phyloP scores from a whole-genome alignment of 768 basidiomycete genomes.

The Trametes meyenii region DNA sequence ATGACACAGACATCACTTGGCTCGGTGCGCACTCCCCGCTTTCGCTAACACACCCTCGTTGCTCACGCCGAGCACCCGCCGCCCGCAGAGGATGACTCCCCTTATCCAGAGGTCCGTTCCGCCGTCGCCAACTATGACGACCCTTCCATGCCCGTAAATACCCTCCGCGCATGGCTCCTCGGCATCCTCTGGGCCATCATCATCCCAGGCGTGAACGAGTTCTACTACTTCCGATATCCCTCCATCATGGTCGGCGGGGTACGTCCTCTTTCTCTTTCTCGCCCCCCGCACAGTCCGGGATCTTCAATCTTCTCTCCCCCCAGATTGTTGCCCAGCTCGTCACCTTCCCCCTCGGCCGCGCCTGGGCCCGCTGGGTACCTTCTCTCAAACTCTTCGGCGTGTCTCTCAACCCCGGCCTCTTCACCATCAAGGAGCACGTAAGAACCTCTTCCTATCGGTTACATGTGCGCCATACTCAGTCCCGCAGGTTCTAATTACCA shows the following conservation, averaged over 20 bases:
- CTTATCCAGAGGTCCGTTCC: slow-evolving; percentile 82
- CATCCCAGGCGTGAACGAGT: slow-evolving; percentile 47
- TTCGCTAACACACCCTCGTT: not conserved
- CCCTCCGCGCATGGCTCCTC: slow-evolving; percentile 70
- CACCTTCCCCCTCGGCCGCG: slow-evolving; percentile 67
- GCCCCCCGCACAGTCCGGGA: slow-evolving; percentile 7
- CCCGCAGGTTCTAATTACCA: slow-evolving; percentile 61
- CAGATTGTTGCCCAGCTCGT: slow-evolving; percentile 71
- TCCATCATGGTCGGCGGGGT: slow-evolving; percentile 40
- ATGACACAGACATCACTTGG: slow-evolving; percentile 30
- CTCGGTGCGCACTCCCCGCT: slow-evolving; percentile 22
- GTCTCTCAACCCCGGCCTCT: slow-evolving; percentile 72
- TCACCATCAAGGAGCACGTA: slow-evolving; percentile 80
- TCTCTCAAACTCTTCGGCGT: slow-evolving; percentile 56
- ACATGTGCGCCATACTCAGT: slow-evolving; percentile 41
- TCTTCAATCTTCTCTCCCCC: slow-evolving; percentile 13
- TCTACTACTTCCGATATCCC: slow-evolving; percentile 55
- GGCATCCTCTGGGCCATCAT: slow-evolving; percentile 73
- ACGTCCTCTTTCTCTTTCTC: slow-evolving; percentile 31
- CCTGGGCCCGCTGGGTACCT: slow-evolving; percentile 66
- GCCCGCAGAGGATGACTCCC: slow-evolving; percentile 67
- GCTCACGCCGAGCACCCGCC: not conserved
- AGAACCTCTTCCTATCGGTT: slow-evolving; percentile 22
- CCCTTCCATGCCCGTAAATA: slow-evolving; percentile 61
- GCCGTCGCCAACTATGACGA: slow-evolving; percentile 79